Percentiles rank a stretch among this genome's conserved stretches.
Evolutionary conservation across 768 basidiomycete species (phyloP).

Genomic region (Calocera cornea): DNA sequence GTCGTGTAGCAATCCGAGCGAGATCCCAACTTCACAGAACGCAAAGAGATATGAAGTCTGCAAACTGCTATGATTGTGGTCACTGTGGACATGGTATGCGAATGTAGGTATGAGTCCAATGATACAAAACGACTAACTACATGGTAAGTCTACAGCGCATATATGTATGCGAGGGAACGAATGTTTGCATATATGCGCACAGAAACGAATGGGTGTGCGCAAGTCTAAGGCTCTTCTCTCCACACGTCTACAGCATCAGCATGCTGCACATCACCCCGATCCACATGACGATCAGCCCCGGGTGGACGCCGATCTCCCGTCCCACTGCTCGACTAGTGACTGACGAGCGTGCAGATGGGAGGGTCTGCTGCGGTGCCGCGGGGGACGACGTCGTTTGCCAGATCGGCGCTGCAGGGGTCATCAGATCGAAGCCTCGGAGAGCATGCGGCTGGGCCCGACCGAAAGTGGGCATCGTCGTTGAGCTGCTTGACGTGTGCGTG

Average conservation of each 20-base stretch:
- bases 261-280: constrained; percentile 1
- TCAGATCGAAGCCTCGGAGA: not conserved
- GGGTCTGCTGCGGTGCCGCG: not conserved
- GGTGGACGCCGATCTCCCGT: not conserved
- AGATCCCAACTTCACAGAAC: not conserved
- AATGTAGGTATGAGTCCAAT: not conserved
- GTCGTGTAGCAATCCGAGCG: not conserved
- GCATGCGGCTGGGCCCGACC: not conserved
- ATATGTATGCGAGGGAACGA: not conserved
- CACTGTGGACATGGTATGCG: not conserved
- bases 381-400: not conserved
- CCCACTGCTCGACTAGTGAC: not conserved
- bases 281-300: not conserved
- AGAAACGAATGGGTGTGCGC: not conserved
- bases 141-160: not conserved
- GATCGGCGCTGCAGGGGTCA: not conserved
- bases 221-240: not conserved
- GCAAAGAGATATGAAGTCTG: not conserved
- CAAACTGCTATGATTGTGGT: not conserved
- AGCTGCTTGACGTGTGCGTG: not conserved
- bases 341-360: not conserved
- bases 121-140: not conserved
- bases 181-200: not conserved
- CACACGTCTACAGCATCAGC: not conserved
- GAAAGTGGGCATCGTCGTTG: not conserved